These are phyloP conservation scores for Hypoxylon sp. DNA, from an alignment of 2,329 filamentous ascomycete species.

Conservation along the genomic window DNA sequence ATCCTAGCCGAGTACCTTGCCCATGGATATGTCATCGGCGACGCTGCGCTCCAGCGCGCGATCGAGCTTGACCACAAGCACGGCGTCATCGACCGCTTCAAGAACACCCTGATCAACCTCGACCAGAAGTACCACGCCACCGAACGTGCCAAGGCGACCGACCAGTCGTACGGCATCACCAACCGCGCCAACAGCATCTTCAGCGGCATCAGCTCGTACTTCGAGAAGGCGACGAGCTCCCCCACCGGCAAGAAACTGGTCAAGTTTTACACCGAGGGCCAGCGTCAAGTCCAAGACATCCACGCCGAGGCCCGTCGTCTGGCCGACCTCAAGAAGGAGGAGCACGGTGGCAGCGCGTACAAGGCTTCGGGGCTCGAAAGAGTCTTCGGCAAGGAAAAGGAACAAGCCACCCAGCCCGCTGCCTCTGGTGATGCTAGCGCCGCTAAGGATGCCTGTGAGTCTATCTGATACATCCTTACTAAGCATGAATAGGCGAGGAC, in stretches of 20 bases:
- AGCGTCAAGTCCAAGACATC: conserved; percentile 93
- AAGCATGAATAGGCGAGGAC: not conserved
- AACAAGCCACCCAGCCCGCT: conserved; percentile 53
- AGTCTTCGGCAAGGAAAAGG: conserved; percentile 69
- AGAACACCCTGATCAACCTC: conserved; percentile 79
- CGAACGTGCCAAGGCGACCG: conserved; percentile 86
- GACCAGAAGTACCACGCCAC: conserved; percentile 89
- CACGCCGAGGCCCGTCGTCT: conserved; percentile 91
- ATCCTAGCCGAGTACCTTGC: conserved; percentile 97
- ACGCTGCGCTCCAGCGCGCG: conserved; percentile 81
- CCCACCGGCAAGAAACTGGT: conserved; percentile 91
- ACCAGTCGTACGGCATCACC: conserved; percentile 86
- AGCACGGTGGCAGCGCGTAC: conserved; percentile 71
- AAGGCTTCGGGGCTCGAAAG: conserved; percentile 71
- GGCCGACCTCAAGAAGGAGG: conserved; percentile 85
- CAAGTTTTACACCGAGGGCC: conserved; percentile 86
- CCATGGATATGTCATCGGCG: conserved; percentile 88
- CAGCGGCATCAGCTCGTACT: conserved; percentile 85
- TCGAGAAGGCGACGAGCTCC: conserved; percentile 90
- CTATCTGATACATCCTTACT: not conserved
- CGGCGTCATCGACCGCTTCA: conserved; percentile 86
- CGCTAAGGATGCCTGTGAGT: conserved; percentile 38
- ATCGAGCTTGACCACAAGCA: conserved; percentile 92
- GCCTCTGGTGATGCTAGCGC: conserved; percentile 39
- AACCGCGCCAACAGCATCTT: conserved; percentile 76